These are phyloP conservation scores for Candida sonorensis DNA, from an alignment of 805 yeast species.

Conservation along the genomic window DNA sequence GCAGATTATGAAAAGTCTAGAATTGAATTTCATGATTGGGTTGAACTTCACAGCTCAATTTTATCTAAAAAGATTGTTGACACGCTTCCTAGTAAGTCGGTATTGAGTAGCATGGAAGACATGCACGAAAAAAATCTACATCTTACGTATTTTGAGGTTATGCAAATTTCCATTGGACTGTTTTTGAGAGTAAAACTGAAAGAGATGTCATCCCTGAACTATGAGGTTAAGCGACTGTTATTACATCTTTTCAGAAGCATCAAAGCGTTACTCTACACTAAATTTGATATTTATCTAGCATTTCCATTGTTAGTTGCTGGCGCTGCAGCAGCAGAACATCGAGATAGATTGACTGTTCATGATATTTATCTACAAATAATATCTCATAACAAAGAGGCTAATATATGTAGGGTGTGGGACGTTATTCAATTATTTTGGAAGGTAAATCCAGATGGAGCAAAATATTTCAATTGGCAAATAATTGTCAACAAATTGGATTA, in stretches of 20 bases:
- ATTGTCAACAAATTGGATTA: conserved; percentile 18
- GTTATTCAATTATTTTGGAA: conserved; percentile 20
- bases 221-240: conserved; percentile 16
- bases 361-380: conserved; percentile 10
- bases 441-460: conserved; percentile 16
- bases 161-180: conserved; percentile 13
- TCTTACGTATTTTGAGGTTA: conserved; percentile 15
- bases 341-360: conserved; percentile 17
- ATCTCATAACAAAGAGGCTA: conserved; percentile 8
- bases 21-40: conserved; percentile 20
- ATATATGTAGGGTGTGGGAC: conserved; percentile 14
- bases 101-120: conserved; percentile 1
- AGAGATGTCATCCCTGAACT: conserved; percentile 14
- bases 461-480: conserved; percentile 18
- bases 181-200: conserved; percentile 15
- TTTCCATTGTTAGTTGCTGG: conserved; percentile 20
- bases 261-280: conserved; percentile 7
- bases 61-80: conserved; percentile 9
- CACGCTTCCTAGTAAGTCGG: conserved; percentile 10
- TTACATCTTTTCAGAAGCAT: conserved; percentile 14
- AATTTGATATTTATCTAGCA: conserved; percentile 9
- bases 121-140: conserved; percentile 8
- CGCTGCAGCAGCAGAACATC: conserved; percentile 19
- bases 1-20: conserved; percentile 13
- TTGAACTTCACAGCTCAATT: conserved; percentile 10